Evolutionary conservation across 2,329 filamentous ascomycete genomes (phyloP), one percentile per base, ranked within the genome.

Genomic region (Aspergillus quadricinctus): DNA sequence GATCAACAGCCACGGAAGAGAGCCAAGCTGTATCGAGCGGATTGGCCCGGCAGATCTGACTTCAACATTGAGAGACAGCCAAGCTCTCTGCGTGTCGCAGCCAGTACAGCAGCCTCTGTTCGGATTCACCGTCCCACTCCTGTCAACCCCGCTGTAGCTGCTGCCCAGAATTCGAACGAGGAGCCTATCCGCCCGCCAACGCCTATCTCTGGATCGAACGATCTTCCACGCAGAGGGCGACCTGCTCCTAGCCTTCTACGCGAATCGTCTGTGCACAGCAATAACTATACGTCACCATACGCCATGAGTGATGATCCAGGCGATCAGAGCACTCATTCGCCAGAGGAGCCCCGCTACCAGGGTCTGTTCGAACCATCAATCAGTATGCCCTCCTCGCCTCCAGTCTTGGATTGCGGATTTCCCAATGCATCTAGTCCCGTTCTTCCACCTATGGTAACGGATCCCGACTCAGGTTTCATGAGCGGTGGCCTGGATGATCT

Each of bases 381-480:
- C 50, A 89, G 90, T 53, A 90, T 97, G 64, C 89, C 89, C 1
- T 97, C 94, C 0, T 97, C 93, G 3, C 93, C 93, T 14, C 94
- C 94, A 1, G 81, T 95, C 1, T 85, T 92, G 60, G 82, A 84
- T 61, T 82, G 82, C 40, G 78, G 80, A 29, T 78, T 80, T 27
- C 86, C 88, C 4, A 83, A 85, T 28, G 84, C 87, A 27, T 96
- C 92, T 2, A 97, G 93, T 69, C 94, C 93, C 2, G 81, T 85
- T 46, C 80, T 92, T 50, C 85, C 86, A 52, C 81, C 81, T 4
- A 80, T 87, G 61, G 80, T 80, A 7, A 67, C 75, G 68, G 64
- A 76, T 66, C 77, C 77, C 19, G 90, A 96, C 69, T 92, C 90
- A 14, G 90, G 89, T 1, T 95, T 95, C 67, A 89, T 92, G 83